A percentile compares a stretch with the other conserved stretches of the same genome.
Conservation (phyloP, 1,284 basidiomycete species). For the Austropuccinia psidii region DNA sequence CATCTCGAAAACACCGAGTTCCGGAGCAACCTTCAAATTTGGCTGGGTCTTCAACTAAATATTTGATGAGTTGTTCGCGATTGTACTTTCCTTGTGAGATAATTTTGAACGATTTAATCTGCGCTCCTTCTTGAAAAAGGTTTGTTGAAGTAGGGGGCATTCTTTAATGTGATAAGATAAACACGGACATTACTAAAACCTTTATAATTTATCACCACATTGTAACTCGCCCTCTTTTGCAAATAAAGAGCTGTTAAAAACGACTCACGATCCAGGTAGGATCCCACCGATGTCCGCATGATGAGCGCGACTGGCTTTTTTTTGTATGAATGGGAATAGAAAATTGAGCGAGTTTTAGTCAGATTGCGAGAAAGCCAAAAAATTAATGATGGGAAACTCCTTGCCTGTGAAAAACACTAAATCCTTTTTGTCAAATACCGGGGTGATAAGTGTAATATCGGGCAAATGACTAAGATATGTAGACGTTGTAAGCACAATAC, state of each 20-base stretch:
- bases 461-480: conserved; percentile 43
- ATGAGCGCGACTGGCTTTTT: conserved; percentile 31
- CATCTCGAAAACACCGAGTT: conserved; percentile 59
- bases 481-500: not conserved
- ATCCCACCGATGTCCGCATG: conserved; percentile 54
- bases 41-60: conserved; percentile 78
- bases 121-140: conserved; percentile 87
- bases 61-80: conserved; percentile 61
- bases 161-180: conserved; percentile 44
- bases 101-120: conserved; percentile 87
- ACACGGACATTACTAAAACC: conserved; percentile 41
- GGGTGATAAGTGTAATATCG: conserved; percentile 30
- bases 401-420: conserved; percentile 33
- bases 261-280: conserved; percentile 54
- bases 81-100: conserved; percentile 76
- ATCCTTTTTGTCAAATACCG: conserved; percentile 12
- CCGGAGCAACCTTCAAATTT: conserved; percentile 61
- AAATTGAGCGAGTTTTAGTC: too few species aligned
- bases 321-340: not conserved
- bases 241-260: conserved; percentile 37
- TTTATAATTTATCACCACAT: conserved; percentile 44
- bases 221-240: conserved; percentile 45
- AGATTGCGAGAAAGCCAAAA: not conserved
- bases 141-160: conserved; percentile 90
- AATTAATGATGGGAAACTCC: not conserved